Conservation (phyloP, 108 stramenopile genomes). For the Fragilaria radians region DNA sequence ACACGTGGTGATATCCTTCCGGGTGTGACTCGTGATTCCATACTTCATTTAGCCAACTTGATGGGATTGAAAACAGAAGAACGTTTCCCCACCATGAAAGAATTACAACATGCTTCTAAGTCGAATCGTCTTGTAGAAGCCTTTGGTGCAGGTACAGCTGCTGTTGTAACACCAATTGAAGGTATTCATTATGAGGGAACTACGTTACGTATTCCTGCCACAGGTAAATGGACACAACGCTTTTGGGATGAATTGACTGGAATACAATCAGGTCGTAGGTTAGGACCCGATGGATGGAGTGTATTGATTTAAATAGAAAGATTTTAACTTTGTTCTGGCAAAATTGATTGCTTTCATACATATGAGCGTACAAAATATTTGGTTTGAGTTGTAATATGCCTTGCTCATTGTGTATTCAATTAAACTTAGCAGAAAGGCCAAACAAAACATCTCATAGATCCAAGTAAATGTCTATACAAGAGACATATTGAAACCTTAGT, state of each 20-base stretch:
- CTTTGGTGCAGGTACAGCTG: slow-evolving; percentile 97
- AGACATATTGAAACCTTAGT: no score
- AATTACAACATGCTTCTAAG: slow-evolving; percentile 62
- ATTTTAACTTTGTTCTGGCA: no score
- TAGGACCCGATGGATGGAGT: slow-evolving; percentile 57
- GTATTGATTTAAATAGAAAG: slow-evolving; percentile 19
- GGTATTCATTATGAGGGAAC: slow-evolving; percentile 77
- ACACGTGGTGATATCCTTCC: slow-evolving; percentile 89
- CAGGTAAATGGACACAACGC: slow-evolving; percentile 72
- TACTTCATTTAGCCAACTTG: slow-evolving; percentile 63
- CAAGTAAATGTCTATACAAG: no score
- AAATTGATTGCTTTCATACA: no score
- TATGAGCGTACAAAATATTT: no score
- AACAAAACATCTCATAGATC: no score
- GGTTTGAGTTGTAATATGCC: no score
- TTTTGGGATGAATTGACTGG: slow-evolving; percentile 83
- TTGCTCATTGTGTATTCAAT: no score
- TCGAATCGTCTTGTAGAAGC: slow-evolving; percentile 86
- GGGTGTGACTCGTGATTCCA: slow-evolving; percentile 86
- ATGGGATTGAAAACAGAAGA: slow-evolving; percentile 76
- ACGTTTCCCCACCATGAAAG: slow-evolving; percentile 74
- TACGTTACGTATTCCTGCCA: slow-evolving; percentile 68
- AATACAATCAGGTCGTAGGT: slow-evolving; percentile 84
- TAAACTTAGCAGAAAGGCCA: no score
- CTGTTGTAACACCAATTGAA: slow-evolving; percentile 86